Evolutionary conservation across 176 grass and related monocot genomes (phyloP), one percentile per base, ranked within the genome.

Genomic region (Musa beccarii): DNA sequence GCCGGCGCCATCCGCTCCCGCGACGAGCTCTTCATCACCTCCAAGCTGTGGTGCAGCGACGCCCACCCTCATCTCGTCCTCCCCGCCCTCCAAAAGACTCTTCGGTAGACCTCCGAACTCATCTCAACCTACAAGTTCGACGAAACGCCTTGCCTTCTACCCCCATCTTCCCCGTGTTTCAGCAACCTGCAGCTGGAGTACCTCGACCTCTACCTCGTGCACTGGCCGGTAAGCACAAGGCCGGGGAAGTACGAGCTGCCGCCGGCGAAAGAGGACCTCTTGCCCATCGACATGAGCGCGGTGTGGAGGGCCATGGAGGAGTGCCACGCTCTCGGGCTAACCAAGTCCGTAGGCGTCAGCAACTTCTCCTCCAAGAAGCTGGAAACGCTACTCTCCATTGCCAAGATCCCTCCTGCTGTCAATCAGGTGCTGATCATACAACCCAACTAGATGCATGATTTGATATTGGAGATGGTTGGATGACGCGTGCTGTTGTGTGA

Each of bases 341-440:
- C 81, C 63, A 89, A 72, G 78, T 82, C 83, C 76, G 85, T 89
- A 79, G 87, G 87, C 21, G 87, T 92, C 24, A 78, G 87, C 81
- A 92, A 92, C 67, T 92, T 92, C 84, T 86, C 87, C 20, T 86
- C 72, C 63, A 89, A 81, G 65, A 92, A 92, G 79, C 52, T 92
- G 59, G 56, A 86, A 59, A 71, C 79, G 52, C 53, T 92, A 20
- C 81, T 88, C 54, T 52, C 66, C 10, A 65, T 76, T 21, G 83
- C 89, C 65, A 70, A 81, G 75, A 76, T 86, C 1, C 81, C 75
- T 22, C 89, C 89, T 64, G 71, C 78, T 20, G 75, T 89, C 43
- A 92, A 92, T 63, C 89, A 92, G 83, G 89, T 43, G 6, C 34
- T 88, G 49, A n/a, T 2, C 16, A 68, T 68, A 34, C 14, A 21